Percentiles rank a stretch among this genome's conserved stretches.
These are phyloP conservation scores for Paxillus rubicundulus DNA, from an alignment of 768 basidiomycete genomes.

Conservation along the genomic window DNA sequence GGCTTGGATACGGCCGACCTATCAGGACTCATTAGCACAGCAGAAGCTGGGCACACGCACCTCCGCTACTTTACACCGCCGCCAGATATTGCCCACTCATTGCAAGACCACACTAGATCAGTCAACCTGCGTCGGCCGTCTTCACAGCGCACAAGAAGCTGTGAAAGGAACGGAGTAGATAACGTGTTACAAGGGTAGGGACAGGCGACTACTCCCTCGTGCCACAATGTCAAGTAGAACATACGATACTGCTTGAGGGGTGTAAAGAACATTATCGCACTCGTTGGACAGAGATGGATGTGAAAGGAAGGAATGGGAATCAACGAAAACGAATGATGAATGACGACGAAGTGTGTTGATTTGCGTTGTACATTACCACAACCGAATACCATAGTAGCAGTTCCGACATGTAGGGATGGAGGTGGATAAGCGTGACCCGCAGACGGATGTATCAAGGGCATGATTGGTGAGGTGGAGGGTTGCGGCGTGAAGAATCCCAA, in stretches of 20 bases:
- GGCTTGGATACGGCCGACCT: no score
- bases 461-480: slow-evolving; percentile 14
- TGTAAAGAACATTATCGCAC: slow-evolving; percentile 30
- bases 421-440: slow-evolving; percentile 18
- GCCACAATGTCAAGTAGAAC: slow-evolving; percentile 16
- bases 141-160: slow-evolving; percentile 13
- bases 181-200: slow-evolving; percentile 21
- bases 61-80: no score
- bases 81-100: no score
- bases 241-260: slow-evolving; percentile 32
- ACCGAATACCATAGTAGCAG: slow-evolving; percentile 37
- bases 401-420: slow-evolving; percentile 23
- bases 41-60: no score
- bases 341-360: slow-evolving; percentile 27
- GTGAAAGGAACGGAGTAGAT: slow-evolving; percentile 11
- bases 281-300: slow-evolving; percentile 24
- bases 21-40: no score
- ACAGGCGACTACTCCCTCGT: slow-evolving; percentile 14
- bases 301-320: slow-evolving; percentile 21
- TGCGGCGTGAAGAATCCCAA: slow-evolving; percentile 12
- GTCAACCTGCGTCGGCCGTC: background rate
- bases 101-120: background rate
- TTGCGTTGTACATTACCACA: slow-evolving; percentile 38
- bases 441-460: slow-evolving; percentile 24
- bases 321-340: slow-evolving; percentile 22